These are phyloP conservation scores for Saksenaea oblongispora DNA, from an alignment of 371 early-diverging fungal species.

Conservation along the genomic window DNA sequence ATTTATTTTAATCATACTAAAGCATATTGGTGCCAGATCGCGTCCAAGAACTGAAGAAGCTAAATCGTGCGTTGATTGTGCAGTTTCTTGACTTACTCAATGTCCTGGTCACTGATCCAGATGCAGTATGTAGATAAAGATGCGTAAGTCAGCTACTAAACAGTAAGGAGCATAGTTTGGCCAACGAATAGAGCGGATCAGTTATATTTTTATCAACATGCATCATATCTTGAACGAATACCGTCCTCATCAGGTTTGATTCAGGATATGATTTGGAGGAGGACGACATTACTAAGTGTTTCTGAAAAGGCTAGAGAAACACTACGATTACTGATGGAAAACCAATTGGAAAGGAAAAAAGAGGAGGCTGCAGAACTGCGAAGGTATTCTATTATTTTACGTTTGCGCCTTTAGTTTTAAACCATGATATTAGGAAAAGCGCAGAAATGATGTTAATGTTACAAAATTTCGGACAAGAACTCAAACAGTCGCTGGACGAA, in stretches of 20 bases:
- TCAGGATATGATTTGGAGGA: neutral
- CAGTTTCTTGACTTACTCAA: slow-evolving; percentile 72
- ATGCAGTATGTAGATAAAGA: slow-evolving; percentile 37
- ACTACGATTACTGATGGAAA: slow-evolving; percentile 67
- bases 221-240: slow-evolving; percentile 76
- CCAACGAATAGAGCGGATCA: slow-evolving; percentile 61
- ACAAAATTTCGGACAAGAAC: slow-evolving; percentile 15
- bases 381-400: slow-evolving; percentile 30
- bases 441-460: slow-evolving; percentile 18
- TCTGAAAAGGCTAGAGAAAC: slow-evolving; percentile 63
- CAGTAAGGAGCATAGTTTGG: slow-evolving; percentile 43
- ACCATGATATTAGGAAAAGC: slow-evolving; percentile 19
- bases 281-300: neutral
- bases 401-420: neutral
- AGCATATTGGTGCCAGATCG: slow-evolving; percentile 52
- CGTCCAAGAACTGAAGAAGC: slow-evolving; percentile 69
- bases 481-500: neutral
- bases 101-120: slow-evolving; percentile 55
- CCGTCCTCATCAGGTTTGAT: slow-evolving; percentile 65
- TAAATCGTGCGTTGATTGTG: slow-evolving; percentile 70
- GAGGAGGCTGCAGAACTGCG: slow-evolving; percentile 52
- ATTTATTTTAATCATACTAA: neutral
- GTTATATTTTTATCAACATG: slow-evolving; percentile 72
- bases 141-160: neutral
- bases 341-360: slow-evolving; percentile 62